Conservation (phyloP, 2,329 filamentous ascomycete genomes). For the Lizonia empirigonia region DNA sequence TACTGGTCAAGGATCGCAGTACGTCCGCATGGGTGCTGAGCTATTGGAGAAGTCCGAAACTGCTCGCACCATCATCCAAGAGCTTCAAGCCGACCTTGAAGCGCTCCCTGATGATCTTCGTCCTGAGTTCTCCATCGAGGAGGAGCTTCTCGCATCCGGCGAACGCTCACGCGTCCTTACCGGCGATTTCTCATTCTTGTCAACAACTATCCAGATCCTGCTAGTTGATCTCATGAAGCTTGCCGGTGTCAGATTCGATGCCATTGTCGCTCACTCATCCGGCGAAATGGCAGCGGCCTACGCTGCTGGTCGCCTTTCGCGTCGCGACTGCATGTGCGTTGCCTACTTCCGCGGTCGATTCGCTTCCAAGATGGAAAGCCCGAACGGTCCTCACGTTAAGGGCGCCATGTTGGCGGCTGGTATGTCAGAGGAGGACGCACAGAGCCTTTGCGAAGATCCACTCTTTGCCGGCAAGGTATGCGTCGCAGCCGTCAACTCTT, state of each 20-base stretch:
- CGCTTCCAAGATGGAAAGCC: background rate
- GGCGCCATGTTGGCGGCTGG: background rate
- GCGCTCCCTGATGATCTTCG: no score
- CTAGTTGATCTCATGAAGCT: background rate
- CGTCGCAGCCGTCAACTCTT: background rate
- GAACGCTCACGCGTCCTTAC: no score
- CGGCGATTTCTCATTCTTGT: background rate
- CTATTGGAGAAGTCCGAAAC: background rate
- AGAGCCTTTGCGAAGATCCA: background rate
- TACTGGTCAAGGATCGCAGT: background rate
- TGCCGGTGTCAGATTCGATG: background rate
- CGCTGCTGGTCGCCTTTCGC: background rate
- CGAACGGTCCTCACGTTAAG: no score
- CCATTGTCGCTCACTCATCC: background rate
- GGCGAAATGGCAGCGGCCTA: background rate
- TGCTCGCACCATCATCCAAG: no score
- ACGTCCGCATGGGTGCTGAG: background rate
- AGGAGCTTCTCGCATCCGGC: no score
- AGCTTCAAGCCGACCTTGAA: no score
- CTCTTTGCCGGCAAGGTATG: background rate
- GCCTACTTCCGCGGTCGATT: background rate
- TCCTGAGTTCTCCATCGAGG: no score
- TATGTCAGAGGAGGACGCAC: background rate
- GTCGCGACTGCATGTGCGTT: background rate
- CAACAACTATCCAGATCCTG: background rate